Percentiles rank a stretch among this genome's conserved stretches.
These are phyloP conservation scores for Hansenula lynferdii DNA, from an alignment of 1,139 yeast species.

Conservation along the genomic window DNA sequence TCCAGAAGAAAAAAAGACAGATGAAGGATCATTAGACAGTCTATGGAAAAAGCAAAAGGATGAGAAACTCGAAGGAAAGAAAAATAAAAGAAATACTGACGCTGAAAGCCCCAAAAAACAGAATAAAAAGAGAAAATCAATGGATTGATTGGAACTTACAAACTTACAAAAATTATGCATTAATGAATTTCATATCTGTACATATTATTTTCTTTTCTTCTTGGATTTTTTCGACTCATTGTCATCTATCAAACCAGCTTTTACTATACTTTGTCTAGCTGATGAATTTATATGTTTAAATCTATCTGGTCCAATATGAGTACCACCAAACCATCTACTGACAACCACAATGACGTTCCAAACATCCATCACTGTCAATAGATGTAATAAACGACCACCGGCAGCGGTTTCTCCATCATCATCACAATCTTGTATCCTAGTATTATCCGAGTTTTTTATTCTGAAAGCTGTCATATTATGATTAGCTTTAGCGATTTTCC, in stretches of 20 bases:
- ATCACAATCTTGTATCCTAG: conserved; percentile 76
- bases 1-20: conserved; percentile 8
- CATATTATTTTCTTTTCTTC: conserved; percentile 3
- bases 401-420: conserved; percentile 99
- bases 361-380: conserved; percentile 69
- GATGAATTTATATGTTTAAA: conserved; percentile 90
- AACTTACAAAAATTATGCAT: neutral
- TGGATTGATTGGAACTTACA: neutral
- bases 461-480: conserved; percentile 91
- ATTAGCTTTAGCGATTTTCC: conserved; percentile 59
- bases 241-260: conserved; percentile 47
- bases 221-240: conserved; percentile 9
- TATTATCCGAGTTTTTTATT: conserved; percentile 48
- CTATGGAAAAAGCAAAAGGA: conserved; percentile 27
- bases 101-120: conserved; percentile 18
- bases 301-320: conserved; percentile 86
- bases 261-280: conserved; percentile 77
- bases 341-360: conserved; percentile 73
- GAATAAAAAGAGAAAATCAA: conserved; percentile 17
- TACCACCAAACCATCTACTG: conserved; percentile 93
- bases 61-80: conserved; percentile 7
- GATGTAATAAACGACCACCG: conserved; percentile 80
- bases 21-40: conserved; percentile 25
- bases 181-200: neutral
- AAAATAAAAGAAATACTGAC: conserved; percentile 11